Base-by-base conservation (phyloP, 805 yeast species). In the Nakazawaea sp. region DNA sequence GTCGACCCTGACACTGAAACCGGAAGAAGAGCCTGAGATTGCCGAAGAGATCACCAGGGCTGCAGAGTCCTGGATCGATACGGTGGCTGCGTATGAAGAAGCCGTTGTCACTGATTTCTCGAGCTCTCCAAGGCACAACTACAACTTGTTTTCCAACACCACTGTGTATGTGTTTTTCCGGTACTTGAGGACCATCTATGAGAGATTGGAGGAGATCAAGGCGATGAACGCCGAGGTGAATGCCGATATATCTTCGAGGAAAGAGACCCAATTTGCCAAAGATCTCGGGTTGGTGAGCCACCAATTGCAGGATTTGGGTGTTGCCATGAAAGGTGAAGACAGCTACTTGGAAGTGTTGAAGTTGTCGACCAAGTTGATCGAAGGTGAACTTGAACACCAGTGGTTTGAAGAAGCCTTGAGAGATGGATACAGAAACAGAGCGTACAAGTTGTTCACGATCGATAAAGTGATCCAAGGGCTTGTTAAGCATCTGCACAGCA, bases 341-440 rank as follows among this genome's bases (percentile, higher is more conserved):
- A 78, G 86, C 26, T 92, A 92, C 57, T 63, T 68, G 25, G 96
- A 90, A 58, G 72, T 87, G n/a, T 64, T 92, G 41, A 67, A 64
- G 3, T 67, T 92, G 39, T 75, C 94, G 41, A 86, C 77, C 46
- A 74, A 77, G 45, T 66, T 87, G 35, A 81, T 92, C 45, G 92
- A 86, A 46, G 95, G 95, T 20, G 92, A 87, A 26, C 62, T 92
- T 33, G 99, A 92, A 52, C 95, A 86, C 45, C 92, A 82, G 58
- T 80, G 88, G 82, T 94, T 84, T 57, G 99, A 92, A 63, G 98
- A 92, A 59, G 75, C 95, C 13, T 62, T 92, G 42, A 85, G 99
- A 45, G 97, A 90, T 66, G 96, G 94, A 0, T 92, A 84, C 64
- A 75, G 92, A 52, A 92, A 90, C 61, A 81, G 80, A 44, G 98